Evolutionary conservation across 345 rosid genomes (phyloP).

Genomic region (Brassica carinata): DNA sequence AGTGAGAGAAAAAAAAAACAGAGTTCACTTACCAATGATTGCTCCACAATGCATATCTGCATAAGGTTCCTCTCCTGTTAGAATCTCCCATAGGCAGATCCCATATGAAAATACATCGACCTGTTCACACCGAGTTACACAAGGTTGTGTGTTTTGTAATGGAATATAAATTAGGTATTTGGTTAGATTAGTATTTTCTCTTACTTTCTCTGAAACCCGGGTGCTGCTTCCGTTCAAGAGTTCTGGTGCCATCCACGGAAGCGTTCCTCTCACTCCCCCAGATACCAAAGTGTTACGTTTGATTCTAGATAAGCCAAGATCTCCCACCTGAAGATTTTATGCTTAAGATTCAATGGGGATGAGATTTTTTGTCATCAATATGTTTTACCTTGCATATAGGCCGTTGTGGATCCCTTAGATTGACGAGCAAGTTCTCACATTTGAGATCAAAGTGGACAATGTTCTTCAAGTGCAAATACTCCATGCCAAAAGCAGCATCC

Average conservation of each 20-base stretch:
- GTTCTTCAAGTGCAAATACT: constrained; percentile 68
- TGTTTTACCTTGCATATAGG: constrained; percentile 67
- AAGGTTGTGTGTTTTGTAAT: neutral
- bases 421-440: constrained; percentile 68
- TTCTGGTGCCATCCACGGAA: constrained; percentile 81
- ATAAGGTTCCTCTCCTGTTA: constrained; percentile 74
- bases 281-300: constrained; percentile 70
- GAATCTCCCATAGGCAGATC: constrained; percentile 73
- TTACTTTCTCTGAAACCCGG: constrained; percentile 68
- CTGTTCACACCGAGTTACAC: neutral
- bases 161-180: neutral
- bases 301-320: constrained; percentile 73
- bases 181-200: constrained; percentile 6
- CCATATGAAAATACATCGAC: constrained; percentile 70
- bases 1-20: neutral
- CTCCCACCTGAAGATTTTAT: constrained; percentile 53
- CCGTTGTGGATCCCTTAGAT: constrained; percentile 62
- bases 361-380: neutral
- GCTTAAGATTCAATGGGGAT: neutral
- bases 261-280: constrained; percentile 75
- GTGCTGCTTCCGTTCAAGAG: constrained; percentile 67
- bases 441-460: constrained; percentile 76
- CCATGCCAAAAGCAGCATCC: constrained; percentile 89
- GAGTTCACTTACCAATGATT: constrained; percentile 54
- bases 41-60: constrained; percentile 83